Conservation (phyloP, 23 red algal genomes). For the Gracilaria caudata region DNA sequence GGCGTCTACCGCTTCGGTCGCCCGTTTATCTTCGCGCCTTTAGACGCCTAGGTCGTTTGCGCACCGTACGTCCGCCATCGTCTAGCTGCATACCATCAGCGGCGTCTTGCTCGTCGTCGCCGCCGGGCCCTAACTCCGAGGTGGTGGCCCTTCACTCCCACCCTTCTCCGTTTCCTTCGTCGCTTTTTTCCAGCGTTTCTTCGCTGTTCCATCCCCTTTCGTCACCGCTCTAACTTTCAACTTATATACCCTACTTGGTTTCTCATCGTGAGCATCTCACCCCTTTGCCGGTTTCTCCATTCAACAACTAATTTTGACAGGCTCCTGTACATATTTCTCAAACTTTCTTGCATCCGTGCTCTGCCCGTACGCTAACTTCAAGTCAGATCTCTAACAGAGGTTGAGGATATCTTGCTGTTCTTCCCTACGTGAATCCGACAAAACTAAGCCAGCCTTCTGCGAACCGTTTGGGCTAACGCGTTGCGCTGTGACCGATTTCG, state of each 20-base stretch:
- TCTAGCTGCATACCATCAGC: not conserved
- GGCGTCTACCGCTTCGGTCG: not conserved
- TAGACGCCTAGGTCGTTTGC: not conserved
- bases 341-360: not conserved
- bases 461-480: not conserved
- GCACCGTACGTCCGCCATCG: not conserved
- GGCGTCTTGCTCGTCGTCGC: not conserved
- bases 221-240: conserved; percentile 2
- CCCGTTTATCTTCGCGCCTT: conserved; percentile 9
- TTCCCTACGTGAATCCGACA: not conserved
- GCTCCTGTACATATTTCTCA: conserved; percentile 16
- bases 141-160: not conserved
- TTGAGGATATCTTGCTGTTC: not conserved
- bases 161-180: not conserved
- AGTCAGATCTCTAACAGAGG: conserved; percentile 10
- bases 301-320: conserved; percentile 18
- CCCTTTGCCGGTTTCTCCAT: not conserved
- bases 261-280: not conserved
- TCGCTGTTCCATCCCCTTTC: not conserved
- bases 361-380: not conserved
- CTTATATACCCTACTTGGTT: not conserved
- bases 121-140: not conserved
- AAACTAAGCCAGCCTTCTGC: not conserved
- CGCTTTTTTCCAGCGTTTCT: not conserved
- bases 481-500: not conserved